Conservation (phyloP, 768 basidiomycete species). For the Mycena galericulata region DNA sequence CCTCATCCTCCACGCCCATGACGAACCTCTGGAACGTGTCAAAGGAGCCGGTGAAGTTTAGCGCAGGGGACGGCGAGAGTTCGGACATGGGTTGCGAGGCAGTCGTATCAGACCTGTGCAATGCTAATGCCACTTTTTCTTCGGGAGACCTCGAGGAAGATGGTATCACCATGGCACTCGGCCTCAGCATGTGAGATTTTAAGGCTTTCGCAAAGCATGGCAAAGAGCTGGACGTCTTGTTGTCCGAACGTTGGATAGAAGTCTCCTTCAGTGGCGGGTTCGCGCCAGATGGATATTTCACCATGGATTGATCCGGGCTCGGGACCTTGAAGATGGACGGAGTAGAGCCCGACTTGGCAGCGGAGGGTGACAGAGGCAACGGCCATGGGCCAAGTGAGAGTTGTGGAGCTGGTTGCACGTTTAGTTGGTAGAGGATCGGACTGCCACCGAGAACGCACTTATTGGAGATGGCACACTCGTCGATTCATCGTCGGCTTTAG, state of each 20-base stretch:
- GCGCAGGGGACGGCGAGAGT: constrained; percentile 55
- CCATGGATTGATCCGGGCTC: constrained; percentile 71
- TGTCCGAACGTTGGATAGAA: constrained; percentile 46
- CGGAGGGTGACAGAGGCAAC: constrained; percentile 47
- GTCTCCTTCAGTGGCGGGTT: constrained; percentile 39
- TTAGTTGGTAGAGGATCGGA: constrained; percentile 40
- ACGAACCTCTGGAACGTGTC: constrained; percentile 66
- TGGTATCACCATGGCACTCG: constrained; percentile 64
- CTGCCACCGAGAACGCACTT: constrained; percentile 47
- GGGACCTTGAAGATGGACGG: constrained; percentile 79
- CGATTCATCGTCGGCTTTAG: constrained; percentile 54
- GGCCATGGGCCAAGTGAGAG: constrained; percentile 31
- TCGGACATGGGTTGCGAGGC: constrained; percentile 23
- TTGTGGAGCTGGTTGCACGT: constrained; percentile 32
- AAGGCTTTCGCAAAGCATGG: constrained; percentile 48
- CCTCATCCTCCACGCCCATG: constrained; percentile 40
- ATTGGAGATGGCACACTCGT: constrained; percentile 52
- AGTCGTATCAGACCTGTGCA: constrained; percentile 21
- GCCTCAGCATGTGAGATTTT: constrained; percentile 51
- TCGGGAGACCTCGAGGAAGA: constrained; percentile 50
- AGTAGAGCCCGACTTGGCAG: constrained; percentile 63
- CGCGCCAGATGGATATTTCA: constrained; percentile 48
- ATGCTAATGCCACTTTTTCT: too few relatives aligned
- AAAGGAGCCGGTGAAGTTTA: constrained; percentile 65
- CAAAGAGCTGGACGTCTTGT: constrained; percentile 42